Conservation (phyloP, 371 early-diverging fungal species). For the Mucor mucedo region DNA sequence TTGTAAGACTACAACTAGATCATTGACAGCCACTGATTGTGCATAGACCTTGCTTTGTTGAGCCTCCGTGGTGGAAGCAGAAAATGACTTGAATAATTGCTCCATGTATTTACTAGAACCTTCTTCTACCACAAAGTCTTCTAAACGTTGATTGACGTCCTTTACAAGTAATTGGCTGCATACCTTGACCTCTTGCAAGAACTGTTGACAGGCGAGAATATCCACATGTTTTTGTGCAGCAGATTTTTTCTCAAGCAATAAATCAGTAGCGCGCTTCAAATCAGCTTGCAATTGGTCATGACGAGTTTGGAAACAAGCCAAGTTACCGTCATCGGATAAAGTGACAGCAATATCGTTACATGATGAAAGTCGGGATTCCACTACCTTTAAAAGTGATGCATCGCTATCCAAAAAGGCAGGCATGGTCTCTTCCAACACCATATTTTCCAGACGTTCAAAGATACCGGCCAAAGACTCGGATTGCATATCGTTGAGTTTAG, state of each 20-base stretch:
- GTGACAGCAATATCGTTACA: conserved; percentile 11
- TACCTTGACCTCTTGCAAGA: background rate
- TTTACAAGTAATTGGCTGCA: background rate
- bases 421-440: background rate
- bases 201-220: conserved; percentile 1
- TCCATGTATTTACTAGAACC: background rate
- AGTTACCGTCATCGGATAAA: background rate
- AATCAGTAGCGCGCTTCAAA: background rate
- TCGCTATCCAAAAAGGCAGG: conserved; percentile 16
- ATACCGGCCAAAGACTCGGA: conserved; percentile 3
- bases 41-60: background rate
- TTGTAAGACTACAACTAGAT: background rate
- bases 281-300: conserved; percentile 2
- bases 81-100: background rate
- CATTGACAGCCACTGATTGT: background rate
- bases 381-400: background rate
- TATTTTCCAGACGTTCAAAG: background rate
- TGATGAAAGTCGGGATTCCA: background rate
- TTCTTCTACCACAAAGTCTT: background rate
- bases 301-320: background rate
- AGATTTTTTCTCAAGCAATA: conserved; percentile 8
- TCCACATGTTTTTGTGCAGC: conserved; percentile 14
- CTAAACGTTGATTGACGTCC: background rate
- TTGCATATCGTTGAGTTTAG: conserved; percentile 11
- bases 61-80: background rate